These are phyloP conservation scores for Ascochyta lentis DNA, from an alignment of 2,329 filamentous ascomycete genomes.

Conservation along the genomic window DNA sequence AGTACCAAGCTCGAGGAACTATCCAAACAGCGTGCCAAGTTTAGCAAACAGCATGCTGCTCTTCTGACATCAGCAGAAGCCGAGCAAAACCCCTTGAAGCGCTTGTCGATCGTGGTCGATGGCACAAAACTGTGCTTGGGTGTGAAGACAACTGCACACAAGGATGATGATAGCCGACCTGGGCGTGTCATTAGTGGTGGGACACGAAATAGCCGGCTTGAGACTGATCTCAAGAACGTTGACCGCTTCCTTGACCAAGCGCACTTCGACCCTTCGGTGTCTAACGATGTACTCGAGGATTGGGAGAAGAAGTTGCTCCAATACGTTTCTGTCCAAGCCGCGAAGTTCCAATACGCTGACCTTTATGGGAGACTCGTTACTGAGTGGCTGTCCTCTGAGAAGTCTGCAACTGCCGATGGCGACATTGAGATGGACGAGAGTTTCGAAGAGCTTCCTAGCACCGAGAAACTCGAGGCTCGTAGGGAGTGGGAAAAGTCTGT, in stretches of 20 bases:
- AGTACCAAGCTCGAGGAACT: slow-evolving; percentile 48
- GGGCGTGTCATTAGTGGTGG: slow-evolving; percentile 29
- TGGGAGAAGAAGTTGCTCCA: slow-evolving; percentile 42
- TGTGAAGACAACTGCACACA: slow-evolving; percentile 24
- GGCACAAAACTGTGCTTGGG: slow-evolving; percentile 41
- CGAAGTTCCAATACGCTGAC: slow-evolving; percentile 45
- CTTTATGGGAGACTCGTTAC: slow-evolving; percentile 47
- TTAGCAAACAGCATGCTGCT: slow-evolving; percentile 37
- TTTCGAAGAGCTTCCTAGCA: slow-evolving; percentile 42
- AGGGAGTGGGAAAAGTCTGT: slow-evolving; percentile 42
- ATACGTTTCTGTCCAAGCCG: slow-evolving; percentile 46
- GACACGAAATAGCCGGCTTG: slow-evolving; percentile 29
- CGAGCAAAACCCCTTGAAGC: slow-evolving; percentile 31
- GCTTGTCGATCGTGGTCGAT: slow-evolving; percentile 34
- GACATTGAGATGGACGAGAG: slow-evolving; percentile 37
- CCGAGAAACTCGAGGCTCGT: slow-evolving; percentile 39
- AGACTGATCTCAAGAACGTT: slow-evolving; percentile 41
- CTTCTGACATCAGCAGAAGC: slow-evolving; percentile 21
- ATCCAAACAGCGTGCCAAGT: slow-evolving; percentile 41
- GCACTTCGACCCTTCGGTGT: slow-evolving; percentile 46
- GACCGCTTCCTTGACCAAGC: slow-evolving; percentile 48
- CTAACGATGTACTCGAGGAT: slow-evolving; percentile 37
- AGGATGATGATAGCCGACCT: slow-evolving; percentile 12
- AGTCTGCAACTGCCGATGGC: slow-evolving; percentile 21
- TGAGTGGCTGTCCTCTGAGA: slow-evolving; percentile 45